phyloP scores from a whole-genome alignment of 345 rosid species.

The Corymbia maculata region DNA sequence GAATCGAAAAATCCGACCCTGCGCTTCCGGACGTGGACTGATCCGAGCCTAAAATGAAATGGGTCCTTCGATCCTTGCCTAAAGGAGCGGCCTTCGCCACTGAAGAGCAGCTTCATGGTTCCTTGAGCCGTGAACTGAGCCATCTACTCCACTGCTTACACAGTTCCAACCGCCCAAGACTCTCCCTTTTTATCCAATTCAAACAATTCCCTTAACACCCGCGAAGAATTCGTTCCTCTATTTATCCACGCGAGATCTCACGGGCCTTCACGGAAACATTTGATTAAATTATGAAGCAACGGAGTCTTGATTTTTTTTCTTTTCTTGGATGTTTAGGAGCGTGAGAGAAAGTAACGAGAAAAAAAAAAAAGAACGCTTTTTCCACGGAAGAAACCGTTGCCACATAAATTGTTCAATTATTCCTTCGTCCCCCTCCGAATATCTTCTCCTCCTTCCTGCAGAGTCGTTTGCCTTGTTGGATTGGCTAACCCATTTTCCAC shows the following conservation, averaged over 20 bases:
- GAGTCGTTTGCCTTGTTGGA: not conserved
- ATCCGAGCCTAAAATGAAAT: not conserved
- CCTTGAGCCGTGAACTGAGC: conserved; percentile 12
- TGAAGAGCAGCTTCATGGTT: conserved; percentile 3
- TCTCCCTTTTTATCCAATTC: not conserved
- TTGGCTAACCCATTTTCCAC: not conserved
- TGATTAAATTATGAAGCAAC: not conserved
- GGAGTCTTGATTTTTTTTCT: not conserved
- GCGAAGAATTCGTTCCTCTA: not conserved
- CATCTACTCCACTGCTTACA: not conserved
- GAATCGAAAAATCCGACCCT: not conserved
- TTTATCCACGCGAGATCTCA: not conserved
- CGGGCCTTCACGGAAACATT: not conserved
- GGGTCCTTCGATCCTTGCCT: not conserved
- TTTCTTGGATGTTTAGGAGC: not conserved
- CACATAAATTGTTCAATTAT: conserved; percentile 2
- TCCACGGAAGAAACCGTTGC: conserved; percentile 9
- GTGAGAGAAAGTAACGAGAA: not conserved
- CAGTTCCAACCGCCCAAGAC: not conserved
- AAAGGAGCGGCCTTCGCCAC: not conserved
- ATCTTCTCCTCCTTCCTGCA: not conserved
- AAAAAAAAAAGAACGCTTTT: not conserved
- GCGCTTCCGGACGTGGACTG: not conserved
- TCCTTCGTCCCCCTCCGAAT: not conserved
- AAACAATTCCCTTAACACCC: not conserved